These are phyloP conservation scores for Magnolia kwangsiensis DNA, from an alignment of 164 flowering plant species.

Conservation along the genomic window DNA sequence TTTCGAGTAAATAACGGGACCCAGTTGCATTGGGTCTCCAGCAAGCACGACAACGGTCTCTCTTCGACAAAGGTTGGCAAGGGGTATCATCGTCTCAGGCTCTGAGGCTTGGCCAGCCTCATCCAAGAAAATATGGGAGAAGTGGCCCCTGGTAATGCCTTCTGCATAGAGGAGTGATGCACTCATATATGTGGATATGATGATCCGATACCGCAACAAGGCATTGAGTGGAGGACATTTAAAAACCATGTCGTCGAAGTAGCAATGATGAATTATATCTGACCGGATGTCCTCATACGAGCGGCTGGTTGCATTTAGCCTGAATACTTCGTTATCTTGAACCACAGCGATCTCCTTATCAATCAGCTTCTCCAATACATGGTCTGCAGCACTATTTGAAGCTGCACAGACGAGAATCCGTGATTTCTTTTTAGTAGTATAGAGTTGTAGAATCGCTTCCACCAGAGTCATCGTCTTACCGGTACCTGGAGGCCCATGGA, in stretches of 20 bases:
- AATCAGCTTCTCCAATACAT: constrained; percentile 57
- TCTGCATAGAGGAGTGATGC: constrained; percentile 63
- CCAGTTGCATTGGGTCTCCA: constrained; percentile 93
- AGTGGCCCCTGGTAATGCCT: constrained; percentile 63
- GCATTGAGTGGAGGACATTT: constrained; percentile 55
- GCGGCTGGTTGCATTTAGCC: constrained; percentile 78
- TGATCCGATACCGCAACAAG: constrained; percentile 49
- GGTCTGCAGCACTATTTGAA: constrained; percentile 93
- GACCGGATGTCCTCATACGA: constrained; percentile 60
- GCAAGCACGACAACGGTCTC: constrained; percentile 83
- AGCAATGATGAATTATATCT: constrained; percentile 51
- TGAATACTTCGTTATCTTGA: constrained; percentile 48
- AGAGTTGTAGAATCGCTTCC: constrained; percentile 81
- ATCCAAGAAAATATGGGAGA: constrained; percentile 85
- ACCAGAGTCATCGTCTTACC: constrained; percentile 86
- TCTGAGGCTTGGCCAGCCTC: constrained; percentile 99
- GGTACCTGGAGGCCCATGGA: constrained; percentile 97
- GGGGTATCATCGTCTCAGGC: constrained; percentile 86
- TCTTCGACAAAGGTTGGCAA: constrained; percentile 47
- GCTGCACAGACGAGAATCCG: constrained; percentile 84
- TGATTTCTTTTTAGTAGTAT: constrained; percentile 25
- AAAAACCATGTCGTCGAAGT: constrained; percentile 51
- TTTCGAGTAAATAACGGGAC: constrained; percentile 76
- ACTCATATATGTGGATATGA: constrained; percentile 87
- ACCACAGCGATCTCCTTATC: constrained; percentile 29